These are phyloP conservation scores for Pugionium cornutum DNA, from an alignment of 345 rosid species.

Conservation along the genomic window DNA sequence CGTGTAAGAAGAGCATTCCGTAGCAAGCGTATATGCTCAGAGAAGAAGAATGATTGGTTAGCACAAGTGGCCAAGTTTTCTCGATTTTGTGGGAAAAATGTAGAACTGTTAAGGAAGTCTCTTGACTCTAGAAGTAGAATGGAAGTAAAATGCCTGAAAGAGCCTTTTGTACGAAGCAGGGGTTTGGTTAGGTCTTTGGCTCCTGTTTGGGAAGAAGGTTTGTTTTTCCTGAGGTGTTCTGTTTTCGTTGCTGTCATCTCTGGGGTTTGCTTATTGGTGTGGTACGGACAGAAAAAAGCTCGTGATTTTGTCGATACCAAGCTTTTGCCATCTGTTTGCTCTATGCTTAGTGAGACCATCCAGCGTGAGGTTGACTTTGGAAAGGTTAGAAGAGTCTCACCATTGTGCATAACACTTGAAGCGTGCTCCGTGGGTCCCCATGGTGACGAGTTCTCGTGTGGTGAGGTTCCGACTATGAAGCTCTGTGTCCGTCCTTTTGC, in stretches of 20 bases:
- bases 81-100: slow-evolving; percentile 63
- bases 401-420: slow-evolving; percentile 79
- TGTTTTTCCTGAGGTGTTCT: slow-evolving; percentile 78
- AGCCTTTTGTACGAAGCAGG: slow-evolving; percentile 61
- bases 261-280: slow-evolving; percentile 81
- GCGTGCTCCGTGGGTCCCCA: slow-evolving; percentile 81
- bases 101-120: slow-evolving; percentile 59
- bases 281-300: slow-evolving; percentile 83
- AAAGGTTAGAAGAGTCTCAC: slow-evolving; percentile 82
- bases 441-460: slow-evolving; percentile 80
- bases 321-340: slow-evolving; percentile 88
- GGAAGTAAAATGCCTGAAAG: slow-evolving; percentile 58
- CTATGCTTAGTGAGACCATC: slow-evolving; percentile 66
- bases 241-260: slow-evolving; percentile 68
- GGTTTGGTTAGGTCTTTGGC: slow-evolving; percentile 60
- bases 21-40: slow-evolving; percentile 48
- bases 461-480: slow-evolving; percentile 81
- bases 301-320: slow-evolving; percentile 67
- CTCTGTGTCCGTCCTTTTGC: slow-evolving; percentile 79
- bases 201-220: slow-evolving; percentile 76
- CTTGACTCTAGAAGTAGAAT: slow-evolving; percentile 60
- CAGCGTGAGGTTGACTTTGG: slow-evolving; percentile 85
- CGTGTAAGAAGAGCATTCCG: slow-evolving; percentile 40
- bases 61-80: slow-evolving; percentile 63
- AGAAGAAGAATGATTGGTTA: slow-evolving; percentile 74